A percentile compares a stretch with the other conserved stretches of the same genome.
These are phyloP conservation scores for Hemerocallis citrina DNA, from an alignment of 106 monocot species.

Conservation along the genomic window DNA sequence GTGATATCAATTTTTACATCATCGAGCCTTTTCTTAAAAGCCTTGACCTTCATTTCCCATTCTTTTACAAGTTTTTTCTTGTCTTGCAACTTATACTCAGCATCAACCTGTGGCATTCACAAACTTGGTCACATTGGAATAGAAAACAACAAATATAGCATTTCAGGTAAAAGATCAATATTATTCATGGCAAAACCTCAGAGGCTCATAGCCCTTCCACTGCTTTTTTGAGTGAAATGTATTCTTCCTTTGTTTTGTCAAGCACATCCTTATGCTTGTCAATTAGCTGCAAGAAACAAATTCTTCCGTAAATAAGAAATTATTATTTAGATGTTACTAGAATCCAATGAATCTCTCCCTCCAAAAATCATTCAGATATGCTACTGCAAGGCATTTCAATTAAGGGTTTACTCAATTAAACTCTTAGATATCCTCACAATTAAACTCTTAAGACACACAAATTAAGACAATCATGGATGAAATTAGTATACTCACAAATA, in stretches of 20 bases:
- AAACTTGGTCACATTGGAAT: neutral
- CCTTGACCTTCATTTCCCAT: constrained; percentile 76
- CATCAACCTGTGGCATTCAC: constrained; percentile 53
- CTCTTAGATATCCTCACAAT: too few relatives aligned
- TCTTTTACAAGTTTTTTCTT: constrained; percentile 65
- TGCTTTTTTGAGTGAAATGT: constrained; percentile 65
- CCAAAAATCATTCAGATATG: too few relatives aligned
- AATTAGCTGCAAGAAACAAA: constrained; percentile 51
- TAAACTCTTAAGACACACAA: too few relatives aligned
- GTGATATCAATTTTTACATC: constrained; percentile 48
- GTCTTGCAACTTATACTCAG: constrained; percentile 74
- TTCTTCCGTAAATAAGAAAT: too few relatives aligned
- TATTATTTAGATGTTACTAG: too few relatives aligned
- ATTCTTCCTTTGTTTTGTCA: constrained; percentile 58
- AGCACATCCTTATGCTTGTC: constrained; percentile 75
- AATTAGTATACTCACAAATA: too few relatives aligned
- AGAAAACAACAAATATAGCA: neutral
- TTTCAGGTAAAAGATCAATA: neutral
- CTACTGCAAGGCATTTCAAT: too few relatives aligned
- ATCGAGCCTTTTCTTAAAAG: constrained; percentile 59
- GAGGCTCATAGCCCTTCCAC: constrained; percentile 74
- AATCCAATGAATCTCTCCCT: too few relatives aligned
- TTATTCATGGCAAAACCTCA: constrained; percentile 49
- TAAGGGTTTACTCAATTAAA: too few relatives aligned
- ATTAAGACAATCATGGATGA: too few relatives aligned